These are phyloP conservation scores for Stemphylium beticola DNA, from an alignment of 2,329 filamentous ascomycete species.

Conservation along the genomic window DNA sequence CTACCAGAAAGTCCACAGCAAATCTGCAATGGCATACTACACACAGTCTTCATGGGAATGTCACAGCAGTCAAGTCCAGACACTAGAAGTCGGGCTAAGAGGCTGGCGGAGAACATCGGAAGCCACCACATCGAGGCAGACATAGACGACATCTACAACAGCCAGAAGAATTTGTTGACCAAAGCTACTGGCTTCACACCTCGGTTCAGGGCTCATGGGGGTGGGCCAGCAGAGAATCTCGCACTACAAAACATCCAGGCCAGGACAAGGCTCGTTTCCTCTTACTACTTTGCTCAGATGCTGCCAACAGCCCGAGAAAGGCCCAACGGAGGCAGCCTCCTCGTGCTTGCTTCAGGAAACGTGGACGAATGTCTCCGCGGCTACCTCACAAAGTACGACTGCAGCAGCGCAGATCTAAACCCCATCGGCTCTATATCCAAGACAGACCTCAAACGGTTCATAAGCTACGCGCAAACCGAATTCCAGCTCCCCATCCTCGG, in stretches of 20 bases:
- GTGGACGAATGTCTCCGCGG: constrained; percentile 61
- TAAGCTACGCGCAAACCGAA: constrained; percentile 59
- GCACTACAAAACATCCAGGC: constrained; percentile 12
- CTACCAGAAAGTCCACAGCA: constrained; percentile 65
- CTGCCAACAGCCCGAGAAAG: constrained; percentile 65
- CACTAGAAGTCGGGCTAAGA: constrained; percentile 69
- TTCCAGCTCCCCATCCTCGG: constrained; percentile 70
- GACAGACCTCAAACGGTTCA: constrained; percentile 73
- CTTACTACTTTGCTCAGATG: constrained; percentile 69
- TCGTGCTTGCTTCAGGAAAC: constrained; percentile 73
- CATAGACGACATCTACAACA: constrained; percentile 65
- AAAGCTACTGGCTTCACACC: constrained; percentile 66
- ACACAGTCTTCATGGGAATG: constrained; percentile 52
- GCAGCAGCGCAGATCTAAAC: constrained; percentile 56
- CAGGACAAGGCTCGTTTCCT: constrained; percentile 66
- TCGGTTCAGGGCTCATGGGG: constrained; percentile 69
- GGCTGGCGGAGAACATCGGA: constrained; percentile 68
- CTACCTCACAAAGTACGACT: constrained; percentile 76
- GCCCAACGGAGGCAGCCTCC: constrained; percentile 62
- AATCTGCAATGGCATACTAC: constrained; percentile 64
- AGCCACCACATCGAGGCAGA: constrained; percentile 68
- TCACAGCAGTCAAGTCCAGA: constrained; percentile 62
- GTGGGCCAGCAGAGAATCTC: constrained; percentile 63
- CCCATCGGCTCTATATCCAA: constrained; percentile 69
- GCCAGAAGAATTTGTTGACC: constrained; percentile 65